A percentile compares a stretch with the other conserved stretches of the same genome.
Evolutionary conservation across 1,139 yeast species (phyloP).

Genomic region (Suhomyces atakaporum): DNA sequence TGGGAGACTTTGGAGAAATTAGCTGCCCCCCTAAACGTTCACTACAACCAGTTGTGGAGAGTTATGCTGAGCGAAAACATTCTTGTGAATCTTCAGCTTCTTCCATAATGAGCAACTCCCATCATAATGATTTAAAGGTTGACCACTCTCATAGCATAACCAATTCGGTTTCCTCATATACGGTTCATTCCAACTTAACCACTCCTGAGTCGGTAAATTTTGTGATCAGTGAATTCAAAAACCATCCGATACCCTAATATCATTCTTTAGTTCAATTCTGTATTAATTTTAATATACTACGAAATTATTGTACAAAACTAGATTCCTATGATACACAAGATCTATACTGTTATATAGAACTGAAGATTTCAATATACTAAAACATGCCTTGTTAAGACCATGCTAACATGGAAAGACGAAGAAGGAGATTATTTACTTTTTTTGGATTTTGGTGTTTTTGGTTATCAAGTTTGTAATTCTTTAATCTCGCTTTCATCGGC

Average conservation of each 20-base stretch:
- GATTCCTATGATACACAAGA: background rate
- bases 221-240: background rate
- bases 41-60: conserved; percentile 1
- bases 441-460: background rate
- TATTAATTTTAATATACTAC: conserved; percentile 2
- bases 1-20: conserved; percentile 9
- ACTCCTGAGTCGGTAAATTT: conserved; percentile 21
- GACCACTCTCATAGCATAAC: conserved; percentile 4
- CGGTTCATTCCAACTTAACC: conserved; percentile 17
- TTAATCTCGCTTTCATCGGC: conserved; percentile 72
- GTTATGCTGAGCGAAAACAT: conserved; percentile 13
- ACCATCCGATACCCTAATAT: background rate
- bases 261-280: background rate
- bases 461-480: conserved; percentile 38
- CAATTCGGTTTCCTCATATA: conserved; percentile 11
- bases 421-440: conserved; percentile 2
- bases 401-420: background rate
- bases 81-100: conserved; percentile 23
- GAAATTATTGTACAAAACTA: conserved; percentile 1
- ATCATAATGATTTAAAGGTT: no score
- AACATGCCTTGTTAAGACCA: no score
- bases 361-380: background rate
- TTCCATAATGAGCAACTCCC: conserved; percentile 26
- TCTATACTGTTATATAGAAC: background rate
- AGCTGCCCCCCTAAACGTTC: conserved; percentile 1